These are phyloP conservation scores for Pyrus bretschneideri DNA, from an alignment of 306 rosid species.

Conservation along the genomic window DNA sequence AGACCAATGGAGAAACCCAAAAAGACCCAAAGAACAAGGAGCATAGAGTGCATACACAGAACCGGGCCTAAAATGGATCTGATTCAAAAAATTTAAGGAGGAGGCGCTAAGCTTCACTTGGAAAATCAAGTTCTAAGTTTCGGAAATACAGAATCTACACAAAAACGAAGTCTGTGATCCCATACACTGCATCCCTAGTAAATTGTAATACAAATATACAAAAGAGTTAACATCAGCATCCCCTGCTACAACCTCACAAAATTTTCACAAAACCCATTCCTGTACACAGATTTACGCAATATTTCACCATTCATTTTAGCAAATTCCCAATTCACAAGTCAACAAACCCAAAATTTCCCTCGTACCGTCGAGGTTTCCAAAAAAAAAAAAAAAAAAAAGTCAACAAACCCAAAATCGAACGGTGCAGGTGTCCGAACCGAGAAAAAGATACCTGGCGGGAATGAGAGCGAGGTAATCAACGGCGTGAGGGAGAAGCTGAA, in stretches of 20 bases:
- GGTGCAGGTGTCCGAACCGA: background rate
- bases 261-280: too few relatives aligned
- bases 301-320: too few relatives aligned
- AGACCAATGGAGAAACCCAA: background rate
- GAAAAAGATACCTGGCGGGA: conserved; percentile 59
- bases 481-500: conserved; percentile 58
- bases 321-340: background rate
- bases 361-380: too few relatives aligned
- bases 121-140: background rate
- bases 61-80: background rate
- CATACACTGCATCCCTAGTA: too few relatives aligned
- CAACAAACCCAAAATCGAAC: background rate
- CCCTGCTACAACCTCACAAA: background rate
- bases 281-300: too few relatives aligned
- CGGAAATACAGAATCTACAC: background rate
- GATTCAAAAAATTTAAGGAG: background rate
- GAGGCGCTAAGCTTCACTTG: background rate
- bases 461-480: conserved; percentile 71
- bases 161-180: background rate
- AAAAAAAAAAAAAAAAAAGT: background rate
- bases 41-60: background rate
- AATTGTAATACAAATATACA: too few relatives aligned
- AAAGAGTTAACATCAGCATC: too few relatives aligned
- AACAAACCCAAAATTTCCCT: background rate
- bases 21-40: background rate